Conservation (phyloP, 257 asterid genomes). For the Gardenia jasminoides region DNA sequence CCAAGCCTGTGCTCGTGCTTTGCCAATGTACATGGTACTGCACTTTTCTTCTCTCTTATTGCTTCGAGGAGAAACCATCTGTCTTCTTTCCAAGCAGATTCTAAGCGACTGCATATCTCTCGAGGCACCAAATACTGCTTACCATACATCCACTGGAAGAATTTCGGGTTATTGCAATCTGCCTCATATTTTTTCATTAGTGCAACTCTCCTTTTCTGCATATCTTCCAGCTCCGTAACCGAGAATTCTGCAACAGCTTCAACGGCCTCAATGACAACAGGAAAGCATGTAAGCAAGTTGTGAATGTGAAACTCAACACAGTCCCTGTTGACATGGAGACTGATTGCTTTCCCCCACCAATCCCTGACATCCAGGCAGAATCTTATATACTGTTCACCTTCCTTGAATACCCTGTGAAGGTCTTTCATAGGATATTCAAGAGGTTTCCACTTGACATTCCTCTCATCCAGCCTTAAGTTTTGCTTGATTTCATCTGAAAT, state of each 20-base stretch:
- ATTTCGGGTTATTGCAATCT: constrained; percentile 45
- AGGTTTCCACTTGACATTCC: constrained; percentile 64
- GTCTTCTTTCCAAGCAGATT: constrained; percentile 67
- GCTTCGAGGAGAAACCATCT: constrained; percentile 55
- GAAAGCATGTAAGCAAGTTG: constrained; percentile 65
- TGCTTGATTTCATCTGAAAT: constrained; percentile 62
- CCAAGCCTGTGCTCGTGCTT: constrained; percentile 50
- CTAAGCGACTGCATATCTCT: constrained; percentile 52
- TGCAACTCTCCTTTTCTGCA: constrained; percentile 51
- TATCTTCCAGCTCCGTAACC: constrained; percentile 54
- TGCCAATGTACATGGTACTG: not conserved
- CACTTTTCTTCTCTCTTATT: constrained; percentile 38
- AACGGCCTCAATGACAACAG: constrained; percentile 83
- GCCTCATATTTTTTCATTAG: constrained; percentile 59
- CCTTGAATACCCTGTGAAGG: constrained; percentile 62
- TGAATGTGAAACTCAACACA: constrained; percentile 72
- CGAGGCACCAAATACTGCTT: constrained; percentile 61
- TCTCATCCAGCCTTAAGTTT: constrained; percentile 61
- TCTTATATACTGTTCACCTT: constrained; percentile 60
- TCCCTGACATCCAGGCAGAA: constrained; percentile 61
- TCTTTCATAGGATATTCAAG: constrained; percentile 82
- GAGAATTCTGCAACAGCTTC: constrained; percentile 83
- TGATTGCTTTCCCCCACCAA: constrained; percentile 84
- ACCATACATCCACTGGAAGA: constrained; percentile 71
- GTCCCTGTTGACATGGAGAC: constrained; percentile 61